Conservation (phyloP, 495 filamentous ascomycete species). For the Choiromyces venosus region DNA sequence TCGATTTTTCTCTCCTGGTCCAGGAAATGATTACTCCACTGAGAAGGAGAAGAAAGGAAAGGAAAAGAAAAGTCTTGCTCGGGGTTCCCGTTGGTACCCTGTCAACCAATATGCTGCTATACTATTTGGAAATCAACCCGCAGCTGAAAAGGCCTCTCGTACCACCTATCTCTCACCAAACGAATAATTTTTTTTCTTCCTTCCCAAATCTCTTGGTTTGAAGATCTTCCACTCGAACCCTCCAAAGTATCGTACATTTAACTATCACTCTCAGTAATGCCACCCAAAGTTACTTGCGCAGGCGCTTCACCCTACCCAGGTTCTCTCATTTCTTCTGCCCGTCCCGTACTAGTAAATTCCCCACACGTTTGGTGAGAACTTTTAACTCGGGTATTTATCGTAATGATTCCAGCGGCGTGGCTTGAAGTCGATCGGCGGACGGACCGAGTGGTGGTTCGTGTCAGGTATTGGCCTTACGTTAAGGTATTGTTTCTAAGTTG, state of each 20-base stretch:
- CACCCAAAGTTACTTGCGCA: neutral
- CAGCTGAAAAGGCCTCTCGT: neutral
- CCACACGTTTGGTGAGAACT: neutral
- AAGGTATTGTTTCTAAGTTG: neutral
- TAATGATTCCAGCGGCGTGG: neutral
- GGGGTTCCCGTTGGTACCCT: neutral
- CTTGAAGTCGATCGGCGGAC: neutral
- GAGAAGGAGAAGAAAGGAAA: neutral
- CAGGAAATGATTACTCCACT: neutral
- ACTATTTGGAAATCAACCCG: neutral
- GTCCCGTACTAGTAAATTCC: neutral
- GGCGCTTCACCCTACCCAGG: neutral
- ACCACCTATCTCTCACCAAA: neutral
- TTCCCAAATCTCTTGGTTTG: neutral
- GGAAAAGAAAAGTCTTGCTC: neutral
- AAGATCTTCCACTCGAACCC: neutral
- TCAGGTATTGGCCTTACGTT: neutral
- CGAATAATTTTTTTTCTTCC: neutral
- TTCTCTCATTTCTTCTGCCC: neutral
- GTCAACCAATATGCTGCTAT: neutral
- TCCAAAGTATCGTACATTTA: neutral
- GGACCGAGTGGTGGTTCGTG: neutral
- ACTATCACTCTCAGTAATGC: neutral
- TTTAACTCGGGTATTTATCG: neutral
- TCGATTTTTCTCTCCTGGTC: neutral